phyloP scores from a whole-genome alignment of 352 stramenopile species.

The Globisporangium cystogenes region DNA sequence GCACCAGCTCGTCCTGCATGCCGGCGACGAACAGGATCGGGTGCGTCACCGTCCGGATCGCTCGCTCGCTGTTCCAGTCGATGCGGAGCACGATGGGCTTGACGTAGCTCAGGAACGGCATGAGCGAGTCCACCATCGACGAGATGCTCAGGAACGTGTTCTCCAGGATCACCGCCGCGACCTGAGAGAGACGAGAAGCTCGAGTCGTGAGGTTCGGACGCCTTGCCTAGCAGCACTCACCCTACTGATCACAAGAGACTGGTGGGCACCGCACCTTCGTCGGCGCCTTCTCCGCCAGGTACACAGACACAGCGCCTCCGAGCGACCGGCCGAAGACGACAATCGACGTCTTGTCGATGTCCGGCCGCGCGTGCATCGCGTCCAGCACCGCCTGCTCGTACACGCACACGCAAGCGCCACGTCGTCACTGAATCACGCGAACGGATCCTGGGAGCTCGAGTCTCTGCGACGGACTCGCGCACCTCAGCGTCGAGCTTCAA shows the following conservation, averaged over 20 bases:
- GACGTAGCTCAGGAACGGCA: constrained; percentile 87
- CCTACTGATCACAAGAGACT: no score
- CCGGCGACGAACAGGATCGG: constrained; percentile 92
- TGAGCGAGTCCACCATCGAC: constrained; percentile 91
- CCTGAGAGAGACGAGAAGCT: constrained; percentile 19
- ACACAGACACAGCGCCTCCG: constrained; percentile 89
- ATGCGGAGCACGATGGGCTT: constrained; percentile 91
- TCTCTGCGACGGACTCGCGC: background rate
- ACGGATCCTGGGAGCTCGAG: no score
- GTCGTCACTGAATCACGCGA: background rate
- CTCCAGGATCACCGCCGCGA: constrained; percentile 90
- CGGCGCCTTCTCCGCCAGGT: constrained; percentile 80
- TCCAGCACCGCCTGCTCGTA: constrained; percentile 53
- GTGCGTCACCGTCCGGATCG: constrained; percentile 56
- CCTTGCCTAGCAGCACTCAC: no score
- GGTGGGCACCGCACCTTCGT: constrained; percentile 51
- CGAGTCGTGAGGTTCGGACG: no score
- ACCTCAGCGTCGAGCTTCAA: constrained; percentile 91
- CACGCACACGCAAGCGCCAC: constrained; percentile 1
- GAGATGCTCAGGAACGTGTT: constrained; percentile 95
- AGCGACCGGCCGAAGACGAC: constrained; percentile 92
- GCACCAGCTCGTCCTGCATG: constrained; percentile 89
- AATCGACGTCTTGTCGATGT: constrained; percentile 85
- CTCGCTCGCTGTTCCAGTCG: constrained; percentile 78
- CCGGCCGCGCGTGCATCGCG: constrained; percentile 56